Base-by-base conservation (phyloP, 371 early-diverging fungal species). In the Mucor saturninus region DNA sequence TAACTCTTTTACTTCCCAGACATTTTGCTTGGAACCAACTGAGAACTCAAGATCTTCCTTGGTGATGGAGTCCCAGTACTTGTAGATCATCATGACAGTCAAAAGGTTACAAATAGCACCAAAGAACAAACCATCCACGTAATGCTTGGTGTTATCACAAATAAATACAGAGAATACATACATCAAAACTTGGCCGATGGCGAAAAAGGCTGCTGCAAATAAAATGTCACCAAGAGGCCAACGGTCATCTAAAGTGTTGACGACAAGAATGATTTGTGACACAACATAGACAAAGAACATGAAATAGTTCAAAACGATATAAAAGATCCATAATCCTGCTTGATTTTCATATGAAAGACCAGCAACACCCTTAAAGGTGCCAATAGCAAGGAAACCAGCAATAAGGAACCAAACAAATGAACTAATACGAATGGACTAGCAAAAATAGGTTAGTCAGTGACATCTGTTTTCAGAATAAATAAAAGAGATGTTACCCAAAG, bases 81-180 rank as follows among this genome's bases (percentile, higher is more conserved):
- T 95, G 83, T 95, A 95, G 7, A 94, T 86, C 93, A 95, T 94
- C 95, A 95, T 95, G 40, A 95, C 93, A n/a, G 87, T 80, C 46
- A 95, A 74, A 48, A 95, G 74, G 15, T 86, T 89, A 73, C 84
- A 90, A 31, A 91, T 88, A 10, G 84, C 79, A 29, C 90, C 91
- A 80, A 95, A 92, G 82, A 95, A 95, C 74, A 91, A 72, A 28
- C 95, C 95, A 74, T 94, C 95, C 26, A 94, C 76, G 69, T 94
- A 94, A 71, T 94, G 95, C 65, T 86, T 85, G 43, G 89, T 86
- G 37, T 79, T 72, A 29, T 86, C 81, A 74, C 95, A 94, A 32
- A 94, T 85, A 56, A 76, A 68, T 15, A 71, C 67, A 50, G 86
- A 84, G 39, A 93, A 74, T 40, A 86, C 79, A 55, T 85, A 84